These are phyloP conservation scores for Nymphaea colorata DNA, from an alignment of 164 flowering plant genomes.

Conservation along the genomic window DNA sequence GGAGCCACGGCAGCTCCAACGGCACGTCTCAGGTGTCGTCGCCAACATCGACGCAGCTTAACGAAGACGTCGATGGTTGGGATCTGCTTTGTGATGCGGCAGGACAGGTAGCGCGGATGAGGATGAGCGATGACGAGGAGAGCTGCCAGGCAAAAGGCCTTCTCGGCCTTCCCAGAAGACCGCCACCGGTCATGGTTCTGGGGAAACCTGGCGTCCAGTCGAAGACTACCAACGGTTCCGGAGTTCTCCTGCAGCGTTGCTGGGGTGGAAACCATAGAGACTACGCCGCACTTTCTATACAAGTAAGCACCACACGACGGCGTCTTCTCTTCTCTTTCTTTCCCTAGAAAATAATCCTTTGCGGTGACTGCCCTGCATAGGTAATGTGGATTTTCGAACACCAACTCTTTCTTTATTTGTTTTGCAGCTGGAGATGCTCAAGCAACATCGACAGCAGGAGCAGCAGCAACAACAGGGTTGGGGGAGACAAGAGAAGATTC, in stretches of 20 bases:
- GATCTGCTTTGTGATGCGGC: conserved; percentile 57
- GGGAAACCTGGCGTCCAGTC: background rate
- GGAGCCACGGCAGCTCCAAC: conserved; percentile 33
- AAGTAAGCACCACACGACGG: background rate
- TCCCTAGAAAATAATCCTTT: background rate
- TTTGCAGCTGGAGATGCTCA: conserved; percentile 38
- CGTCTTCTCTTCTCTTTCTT: background rate
- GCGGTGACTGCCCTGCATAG: background rate
- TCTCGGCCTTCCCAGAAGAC: conserved; percentile 21
- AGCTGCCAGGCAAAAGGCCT: conserved; percentile 17
- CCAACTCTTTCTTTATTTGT: background rate
- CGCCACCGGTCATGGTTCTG: background rate
- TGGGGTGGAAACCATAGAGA: background rate
- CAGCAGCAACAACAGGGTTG: conserved; percentile 16
- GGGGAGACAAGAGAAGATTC: conserved; percentile 10
- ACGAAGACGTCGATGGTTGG: conserved; percentile 26
- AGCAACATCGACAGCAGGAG: conserved; percentile 27
- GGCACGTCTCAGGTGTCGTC: conserved; percentile 26
- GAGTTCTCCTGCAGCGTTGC: background rate
- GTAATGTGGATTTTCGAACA: background rate
- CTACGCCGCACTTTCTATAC: background rate
- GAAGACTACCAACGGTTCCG: background rate
- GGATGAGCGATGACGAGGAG: conserved; percentile 20
- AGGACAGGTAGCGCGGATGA: conserved; percentile 50
- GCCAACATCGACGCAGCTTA: conserved; percentile 23